Evolutionary conservation across 2,329 filamentous ascomycete genomes (phyloP), one percentile per base, ranked within the genome.

Genomic region (Colletotrichum aenigma): DNA sequence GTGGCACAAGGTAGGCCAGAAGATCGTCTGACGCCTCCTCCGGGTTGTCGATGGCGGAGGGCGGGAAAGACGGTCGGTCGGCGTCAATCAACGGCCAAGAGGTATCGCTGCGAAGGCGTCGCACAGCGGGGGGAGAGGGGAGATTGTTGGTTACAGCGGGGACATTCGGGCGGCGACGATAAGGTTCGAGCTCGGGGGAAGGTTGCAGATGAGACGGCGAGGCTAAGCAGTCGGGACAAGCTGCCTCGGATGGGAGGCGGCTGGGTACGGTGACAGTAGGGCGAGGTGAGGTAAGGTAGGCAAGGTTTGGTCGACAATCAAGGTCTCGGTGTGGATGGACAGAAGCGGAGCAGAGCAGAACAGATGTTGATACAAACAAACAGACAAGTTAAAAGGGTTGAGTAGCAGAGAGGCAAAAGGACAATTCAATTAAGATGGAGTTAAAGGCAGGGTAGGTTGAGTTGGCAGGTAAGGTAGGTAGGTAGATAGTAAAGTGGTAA

Each of bases 111-210:
- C 28, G n/a, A 67, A 48, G 26, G 34, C 61, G 68, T 71, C 72
- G 61, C 55, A 75, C 55, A 34, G 36, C 28, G 56, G 64, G 24
- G 55, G 58, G 18, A 48, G 67, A 38, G 48, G 18, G 43, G 18
- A 66, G 21, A n/a, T 66, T 21, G 72, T 66, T 18, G 58, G 64
- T 58, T 75, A 75, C 18, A 75, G 73, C 58, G 73, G 73, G 71
- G 36, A 73, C 73, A 73, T 75, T 75, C 70, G 70, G 58, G 34
- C 73, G 32, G 56, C 43, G 71, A 64, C 32, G 58, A 75, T 73
- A 75, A 75, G 62, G 73, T 75, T 68, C 21, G 69, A 68, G 56
- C 26, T 68, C 28, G 26, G 24, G 24, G 32, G 15, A 52, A 64
- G 56, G 36, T 73, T 34, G 34, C 69, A 28, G 16, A 38, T n/a